These are phyloP conservation scores for Lasiodiplodia citricola DNA, from an alignment of 2,329 filamentous ascomycete genomes.

Conservation along the genomic window DNA sequence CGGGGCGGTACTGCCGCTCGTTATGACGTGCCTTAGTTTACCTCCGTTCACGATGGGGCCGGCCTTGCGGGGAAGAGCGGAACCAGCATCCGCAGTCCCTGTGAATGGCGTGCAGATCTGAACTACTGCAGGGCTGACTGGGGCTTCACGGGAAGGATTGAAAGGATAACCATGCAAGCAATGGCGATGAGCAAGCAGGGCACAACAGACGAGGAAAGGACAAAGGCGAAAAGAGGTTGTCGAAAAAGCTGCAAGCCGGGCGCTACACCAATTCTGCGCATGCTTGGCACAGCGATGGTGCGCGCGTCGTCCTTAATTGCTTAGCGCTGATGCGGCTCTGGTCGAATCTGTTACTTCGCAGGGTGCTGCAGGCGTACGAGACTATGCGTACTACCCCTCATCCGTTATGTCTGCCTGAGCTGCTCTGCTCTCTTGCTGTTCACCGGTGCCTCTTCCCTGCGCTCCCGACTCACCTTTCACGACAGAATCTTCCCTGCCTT, in stretches of 20 bases:
- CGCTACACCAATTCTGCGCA: conserved; percentile 7
- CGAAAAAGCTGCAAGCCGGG: not conserved
- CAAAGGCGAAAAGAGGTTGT: not conserved
- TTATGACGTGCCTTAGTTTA: conserved; percentile 14
- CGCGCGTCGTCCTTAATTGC: not conserved
- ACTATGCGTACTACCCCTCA: not conserved
- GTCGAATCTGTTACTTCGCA: conserved; percentile 12
- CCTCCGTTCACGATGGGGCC: not conserved
- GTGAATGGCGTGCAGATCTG: conserved; percentile 1
- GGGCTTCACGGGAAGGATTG: not conserved
- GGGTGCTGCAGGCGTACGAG: not conserved
- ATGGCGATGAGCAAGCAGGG: not conserved
- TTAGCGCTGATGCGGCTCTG: conserved; percentile 18
- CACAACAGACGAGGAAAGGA: not conserved
- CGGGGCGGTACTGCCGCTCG: not conserved
- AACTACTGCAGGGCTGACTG: conserved; percentile 15
- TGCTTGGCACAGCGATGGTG: conserved; percentile 2
- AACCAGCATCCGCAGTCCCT: not conserved
- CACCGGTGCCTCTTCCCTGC: conserved; percentile 2
- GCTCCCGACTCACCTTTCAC: conserved; percentile 3
- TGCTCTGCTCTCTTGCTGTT: not conserved
- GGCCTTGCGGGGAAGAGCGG: conserved; percentile 13
- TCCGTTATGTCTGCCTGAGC: not conserved
- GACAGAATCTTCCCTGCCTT: not conserved
- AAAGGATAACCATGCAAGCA: not conserved